phyloP scores from a whole-genome alignment of 2,329 filamentous ascomycete species.

The Fusarium torulosum region DNA sequence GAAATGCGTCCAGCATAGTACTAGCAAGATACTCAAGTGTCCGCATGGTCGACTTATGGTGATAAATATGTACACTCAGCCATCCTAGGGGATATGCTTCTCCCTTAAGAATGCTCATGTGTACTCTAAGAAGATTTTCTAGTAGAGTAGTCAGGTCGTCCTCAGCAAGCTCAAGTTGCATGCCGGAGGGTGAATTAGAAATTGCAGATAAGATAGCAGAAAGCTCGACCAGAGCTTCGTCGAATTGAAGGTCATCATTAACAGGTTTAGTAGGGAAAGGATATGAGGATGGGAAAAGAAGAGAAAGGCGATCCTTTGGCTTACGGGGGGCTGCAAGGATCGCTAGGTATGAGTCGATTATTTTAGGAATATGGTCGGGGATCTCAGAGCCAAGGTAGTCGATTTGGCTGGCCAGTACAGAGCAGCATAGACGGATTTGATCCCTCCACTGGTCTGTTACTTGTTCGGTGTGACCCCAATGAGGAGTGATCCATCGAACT shows the following conservation, averaged over 20 bases:
- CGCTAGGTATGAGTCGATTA: constrained; percentile 88
- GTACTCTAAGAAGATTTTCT: constrained; percentile 82
- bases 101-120: constrained; percentile 89
- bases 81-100: constrained; percentile 90
- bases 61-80: constrained; percentile 93
- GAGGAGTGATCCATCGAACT: constrained; percentile 89
- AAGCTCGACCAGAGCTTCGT: constrained; percentile 89
- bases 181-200: constrained; percentile 76
- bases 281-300: constrained; percentile 90
- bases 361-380: constrained; percentile 89
- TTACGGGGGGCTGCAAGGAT: constrained; percentile 70
- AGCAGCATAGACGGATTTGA: constrained; percentile 93
- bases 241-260: constrained; percentile 72
- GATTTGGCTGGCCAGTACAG: constrained; percentile 88
- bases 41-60: constrained; percentile 90
- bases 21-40: constrained; percentile 85
- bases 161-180: constrained; percentile 80
- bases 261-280: constrained; percentile 85
- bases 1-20: constrained; percentile 83
- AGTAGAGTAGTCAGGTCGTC: constrained; percentile 81
- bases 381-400: constrained; percentile 83
- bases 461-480: constrained; percentile 84
- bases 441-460: constrained; percentile 90
- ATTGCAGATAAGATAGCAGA: constrained; percentile 88
- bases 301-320: constrained; percentile 77